These are phyloP conservation scores for Sarocladiaceae sp. DNA, from an alignment of 2,329 filamentous ascomycete species.

Conservation along the genomic window DNA sequence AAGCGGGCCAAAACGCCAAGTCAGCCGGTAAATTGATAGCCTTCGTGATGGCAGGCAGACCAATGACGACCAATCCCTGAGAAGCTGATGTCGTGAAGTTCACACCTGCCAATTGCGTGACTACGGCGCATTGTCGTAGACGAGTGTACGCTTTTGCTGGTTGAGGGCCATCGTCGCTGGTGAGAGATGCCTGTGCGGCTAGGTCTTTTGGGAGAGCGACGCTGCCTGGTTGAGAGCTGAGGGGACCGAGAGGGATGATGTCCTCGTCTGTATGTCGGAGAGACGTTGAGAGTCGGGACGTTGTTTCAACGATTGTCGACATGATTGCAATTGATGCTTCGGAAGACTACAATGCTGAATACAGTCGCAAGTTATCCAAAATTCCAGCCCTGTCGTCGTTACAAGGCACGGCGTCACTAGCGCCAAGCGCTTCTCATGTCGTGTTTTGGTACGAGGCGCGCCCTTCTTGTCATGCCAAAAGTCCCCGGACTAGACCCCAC, in stretches of 20 bases:
- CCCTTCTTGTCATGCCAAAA: too few relatives aligned
- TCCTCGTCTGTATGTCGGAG: not conserved
- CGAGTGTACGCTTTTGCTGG: not conserved
- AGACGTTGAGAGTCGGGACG: not conserved
- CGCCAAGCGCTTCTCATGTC: too few relatives aligned
- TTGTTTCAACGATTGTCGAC: not conserved
- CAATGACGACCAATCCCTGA: constrained; percentile 32
- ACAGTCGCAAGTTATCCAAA: too few relatives aligned
- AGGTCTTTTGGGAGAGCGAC: not conserved
- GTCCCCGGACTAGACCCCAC: too few relatives aligned
- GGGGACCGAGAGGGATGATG: not conserved
- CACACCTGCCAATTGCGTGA: constrained; percentile 17
- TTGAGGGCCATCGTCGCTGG: not conserved
- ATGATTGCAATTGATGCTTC: not conserved
- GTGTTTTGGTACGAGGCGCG: too few relatives aligned
- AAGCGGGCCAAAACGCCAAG: constrained; percentile 36
- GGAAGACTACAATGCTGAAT: too few relatives aligned
- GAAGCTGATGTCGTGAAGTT: constrained; percentile 22
- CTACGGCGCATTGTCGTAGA: not conserved
- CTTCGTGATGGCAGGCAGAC: constrained; percentile 34
- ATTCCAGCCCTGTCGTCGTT: too few relatives aligned
- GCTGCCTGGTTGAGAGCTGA: not conserved
- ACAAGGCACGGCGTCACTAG: too few relatives aligned
- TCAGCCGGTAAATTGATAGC: constrained; percentile 27
- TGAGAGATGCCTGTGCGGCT: not conserved